phyloP scores from a whole-genome alignment of 1,284 basidiomycete species.

The Papiliotrema fonsecae region DNA sequence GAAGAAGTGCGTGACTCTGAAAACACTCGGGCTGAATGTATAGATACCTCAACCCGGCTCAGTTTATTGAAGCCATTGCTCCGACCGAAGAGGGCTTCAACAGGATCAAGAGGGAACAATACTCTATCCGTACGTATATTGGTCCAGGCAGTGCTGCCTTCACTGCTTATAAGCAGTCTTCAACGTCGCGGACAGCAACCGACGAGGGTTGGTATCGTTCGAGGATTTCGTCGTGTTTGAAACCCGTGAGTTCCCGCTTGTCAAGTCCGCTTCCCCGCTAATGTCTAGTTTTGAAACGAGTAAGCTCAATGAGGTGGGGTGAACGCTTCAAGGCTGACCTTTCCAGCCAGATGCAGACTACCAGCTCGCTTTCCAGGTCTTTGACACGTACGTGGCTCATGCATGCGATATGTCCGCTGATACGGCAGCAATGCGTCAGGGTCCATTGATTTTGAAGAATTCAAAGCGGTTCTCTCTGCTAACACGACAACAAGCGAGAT shows the following conservation, averaged over 20 bases:
- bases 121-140: conserved; percentile 56
- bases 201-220: conserved; percentile 77
- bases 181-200: conserved; percentile 76
- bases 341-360: conserved; percentile 83
- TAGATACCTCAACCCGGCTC: conserved; percentile 71
- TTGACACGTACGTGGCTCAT: conserved; percentile 69
- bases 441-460: conserved; percentile 83
- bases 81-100: conserved; percentile 69
- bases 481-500: conserved; percentile 64
- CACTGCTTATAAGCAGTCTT: conserved; percentile 55
- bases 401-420: conserved; percentile 2
- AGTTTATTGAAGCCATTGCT: conserved; percentile 89
- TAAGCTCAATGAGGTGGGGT: conserved; percentile 10
- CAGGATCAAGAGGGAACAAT: conserved; percentile 79
- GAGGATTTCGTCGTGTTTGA: conserved; percentile 93
- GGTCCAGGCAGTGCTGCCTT: background rate
- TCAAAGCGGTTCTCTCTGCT: conserved; percentile 80
- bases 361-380: conserved; percentile 93
- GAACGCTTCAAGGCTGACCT: background rate
- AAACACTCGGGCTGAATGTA: conserved; percentile 25
- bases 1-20: conserved; percentile 58
- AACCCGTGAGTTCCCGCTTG: conserved; percentile 49
- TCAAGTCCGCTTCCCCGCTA: background rate
- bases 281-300: conserved; percentile 38
- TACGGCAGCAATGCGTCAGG: conserved; percentile 72